phyloP scores from a whole-genome alignment of 2,329 filamentous ascomycete species.

The Akanthomyces lecanii region DNA sequence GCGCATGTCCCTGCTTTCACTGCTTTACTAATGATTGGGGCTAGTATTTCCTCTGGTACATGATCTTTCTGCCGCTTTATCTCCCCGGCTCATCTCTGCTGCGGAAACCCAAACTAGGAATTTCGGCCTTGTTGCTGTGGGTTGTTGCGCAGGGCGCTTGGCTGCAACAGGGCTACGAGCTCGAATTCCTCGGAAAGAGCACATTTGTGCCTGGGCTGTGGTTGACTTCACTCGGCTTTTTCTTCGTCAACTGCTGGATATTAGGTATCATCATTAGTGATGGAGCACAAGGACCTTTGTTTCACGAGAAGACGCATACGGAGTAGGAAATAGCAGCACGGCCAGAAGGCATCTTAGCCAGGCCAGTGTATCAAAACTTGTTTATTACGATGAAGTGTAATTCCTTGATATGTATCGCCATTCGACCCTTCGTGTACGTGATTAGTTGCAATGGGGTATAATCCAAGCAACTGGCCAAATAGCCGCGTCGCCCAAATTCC shows the following conservation, averaged over 20 bases:
- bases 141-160: constrained; percentile 68
- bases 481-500: background rate
- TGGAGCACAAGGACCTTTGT: constrained; percentile 27
- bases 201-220: constrained; percentile 86
- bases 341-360: background rate
- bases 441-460: background rate
- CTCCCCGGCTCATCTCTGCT: constrained; percentile 76
- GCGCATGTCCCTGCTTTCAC: background rate
- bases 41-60: constrained; percentile 98
- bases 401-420: background rate
- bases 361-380: background rate
- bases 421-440: background rate
- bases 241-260: constrained; percentile 82
- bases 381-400: background rate
- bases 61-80: constrained; percentile 88
- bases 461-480: background rate
- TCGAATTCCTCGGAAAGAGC: constrained; percentile 76
- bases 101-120: constrained; percentile 53
- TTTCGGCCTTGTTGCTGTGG: constrained; percentile 68
- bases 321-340: constrained; percentile 2
- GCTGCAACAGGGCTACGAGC: constrained; percentile 69
- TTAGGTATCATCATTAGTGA: constrained; percentile 75
- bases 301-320: constrained; percentile 20
- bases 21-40: constrained; percentile 19
- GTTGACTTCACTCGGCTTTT: constrained; percentile 71